phyloP scores from a whole-genome alignment of 805 yeast species.

The Yarrowia sp. region DNA sequence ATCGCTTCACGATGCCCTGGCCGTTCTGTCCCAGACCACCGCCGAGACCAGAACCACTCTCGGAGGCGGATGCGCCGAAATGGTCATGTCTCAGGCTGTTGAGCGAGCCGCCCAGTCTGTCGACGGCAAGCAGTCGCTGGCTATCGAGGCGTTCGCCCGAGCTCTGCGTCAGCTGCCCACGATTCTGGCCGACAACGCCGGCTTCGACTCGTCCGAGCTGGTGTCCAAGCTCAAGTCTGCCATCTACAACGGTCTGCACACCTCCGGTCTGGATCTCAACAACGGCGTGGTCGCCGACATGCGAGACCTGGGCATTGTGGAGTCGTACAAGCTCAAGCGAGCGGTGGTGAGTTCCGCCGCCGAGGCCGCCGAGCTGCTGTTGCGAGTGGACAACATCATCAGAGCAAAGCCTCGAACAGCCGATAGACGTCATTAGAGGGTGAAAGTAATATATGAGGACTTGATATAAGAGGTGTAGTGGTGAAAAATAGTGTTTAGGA shows the following conservation, averaged over 20 bases:
- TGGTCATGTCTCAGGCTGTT: constrained; percentile 97
- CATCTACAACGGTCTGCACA: constrained; percentile 87
- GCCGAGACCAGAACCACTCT: constrained; percentile 88
- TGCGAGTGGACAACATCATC: constrained; percentile 95
- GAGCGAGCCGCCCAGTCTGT: constrained; percentile 90
- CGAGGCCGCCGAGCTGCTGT: constrained; percentile 96
- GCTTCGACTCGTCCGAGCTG: constrained; percentile 90
- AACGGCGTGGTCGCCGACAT: constrained; percentile 88
- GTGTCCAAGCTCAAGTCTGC: constrained; percentile 90
- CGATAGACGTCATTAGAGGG: constrained; percentile 57
- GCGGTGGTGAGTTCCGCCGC: constrained; percentile 95
- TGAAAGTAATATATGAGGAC: background rate
- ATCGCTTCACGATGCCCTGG: constrained; percentile 94
- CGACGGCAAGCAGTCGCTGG: constrained; percentile 90
- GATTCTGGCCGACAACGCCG: constrained; percentile 96
- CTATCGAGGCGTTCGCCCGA: constrained; percentile 91
- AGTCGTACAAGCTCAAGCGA: constrained; percentile 86
- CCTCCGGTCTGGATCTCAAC: constrained; percentile 89
- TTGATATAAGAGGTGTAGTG: too few relatives aligned
- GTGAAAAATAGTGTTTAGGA: too few relatives aligned
- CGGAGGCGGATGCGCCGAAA: constrained; percentile 95
- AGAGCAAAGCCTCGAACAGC: constrained; percentile 98
- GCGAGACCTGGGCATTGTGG: constrained; percentile 92
- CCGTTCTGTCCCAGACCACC: constrained; percentile 94
- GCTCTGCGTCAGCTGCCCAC: constrained; percentile 96